Evolutionary conservation across 2,329 filamentous ascomycete species (phyloP).

Genomic region (Cytospora schulzeri): DNA sequence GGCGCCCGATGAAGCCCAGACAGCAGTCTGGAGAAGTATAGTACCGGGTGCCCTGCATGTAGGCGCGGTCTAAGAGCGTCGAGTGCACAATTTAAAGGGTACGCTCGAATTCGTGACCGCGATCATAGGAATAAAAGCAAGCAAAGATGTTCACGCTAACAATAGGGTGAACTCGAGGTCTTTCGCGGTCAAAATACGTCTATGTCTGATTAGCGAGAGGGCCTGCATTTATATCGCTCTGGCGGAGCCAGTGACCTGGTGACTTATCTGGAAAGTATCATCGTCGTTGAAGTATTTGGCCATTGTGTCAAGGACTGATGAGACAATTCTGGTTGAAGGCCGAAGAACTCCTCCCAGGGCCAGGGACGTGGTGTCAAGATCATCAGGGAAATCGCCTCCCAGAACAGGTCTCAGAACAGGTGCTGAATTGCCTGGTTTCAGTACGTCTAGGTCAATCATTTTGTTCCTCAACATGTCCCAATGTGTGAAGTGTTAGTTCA

Average conservation of each 20-base stretch:
- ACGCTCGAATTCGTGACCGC: slow-evolving; percentile 29
- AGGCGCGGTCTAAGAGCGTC: slow-evolving; percentile 33
- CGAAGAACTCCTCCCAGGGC: slow-evolving; percentile 35
- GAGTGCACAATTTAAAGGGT: slow-evolving; percentile 34
- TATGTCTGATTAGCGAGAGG: slow-evolving; percentile 22
- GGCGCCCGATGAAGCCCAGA: slow-evolving; percentile 34
- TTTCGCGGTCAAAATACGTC: slow-evolving; percentile 36
- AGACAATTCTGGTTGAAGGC: slow-evolving; percentile 18
- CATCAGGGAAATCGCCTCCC: slow-evolving; percentile 36
- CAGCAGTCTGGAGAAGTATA: slow-evolving; percentile 38
- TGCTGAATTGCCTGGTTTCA: slow-evolving; percentile 33
- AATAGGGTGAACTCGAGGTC: slow-evolving; percentile 34
- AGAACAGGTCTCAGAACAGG: no score
- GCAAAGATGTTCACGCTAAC: slow-evolving; percentile 39
- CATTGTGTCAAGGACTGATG: slow-evolving; percentile 18
- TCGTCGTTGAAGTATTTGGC: slow-evolving; percentile 31
- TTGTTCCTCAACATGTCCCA: background rate
- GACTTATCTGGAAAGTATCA: slow-evolving; percentile 32
- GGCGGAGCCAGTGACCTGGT: slow-evolving; percentile 3
- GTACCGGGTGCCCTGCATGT: slow-evolving; percentile 37
- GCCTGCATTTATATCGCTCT: background rate
- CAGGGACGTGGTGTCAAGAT: slow-evolving; percentile 40
- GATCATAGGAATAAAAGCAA: slow-evolving; percentile 37
- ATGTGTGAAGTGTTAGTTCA: background rate
- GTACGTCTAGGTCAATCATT: slow-evolving; percentile 1